Evolutionary conservation across 164 flowering plant genomes (phyloP).

Genomic region (Piper betle): DNA sequence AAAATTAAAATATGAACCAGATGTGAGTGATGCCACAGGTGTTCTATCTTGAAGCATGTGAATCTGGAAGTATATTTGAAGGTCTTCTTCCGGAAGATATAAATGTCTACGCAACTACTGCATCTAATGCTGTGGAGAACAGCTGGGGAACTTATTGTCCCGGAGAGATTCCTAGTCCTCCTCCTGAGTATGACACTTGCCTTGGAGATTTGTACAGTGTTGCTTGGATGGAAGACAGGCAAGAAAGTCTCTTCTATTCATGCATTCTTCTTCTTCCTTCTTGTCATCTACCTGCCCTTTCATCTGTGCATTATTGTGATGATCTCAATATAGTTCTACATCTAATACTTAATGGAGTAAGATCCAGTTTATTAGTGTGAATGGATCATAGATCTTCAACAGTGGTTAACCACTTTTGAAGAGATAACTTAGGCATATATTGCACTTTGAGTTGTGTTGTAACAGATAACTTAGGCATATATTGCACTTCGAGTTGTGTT

Average conservation of each 20-base stretch:
- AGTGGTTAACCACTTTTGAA: no score
- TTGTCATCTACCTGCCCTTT: neutral
- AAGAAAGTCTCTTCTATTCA: neutral
- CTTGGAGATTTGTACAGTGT: constrained; percentile 87
- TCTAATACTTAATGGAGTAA: no score
- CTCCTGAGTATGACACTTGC: constrained; percentile 77
- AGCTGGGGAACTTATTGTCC: constrained; percentile 95
- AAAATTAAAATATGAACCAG: neutral
- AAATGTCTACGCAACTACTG: constrained; percentile 86
- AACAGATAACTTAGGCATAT: no score
- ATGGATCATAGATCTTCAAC: no score
- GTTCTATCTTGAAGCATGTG: constrained; percentile 91
- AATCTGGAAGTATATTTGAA: constrained; percentile 91
- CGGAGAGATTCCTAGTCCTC: constrained; percentile 52
- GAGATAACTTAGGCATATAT: no score
- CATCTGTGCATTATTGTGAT: no score
- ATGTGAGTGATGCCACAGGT: constrained; percentile 28
- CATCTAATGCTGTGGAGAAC: constrained; percentile 76
- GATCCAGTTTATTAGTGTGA: no score
- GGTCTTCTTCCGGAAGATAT: constrained; percentile 71
- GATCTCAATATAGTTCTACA: no score
- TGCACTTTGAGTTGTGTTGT: no score
- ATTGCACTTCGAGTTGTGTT: no score
- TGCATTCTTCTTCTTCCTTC: neutral
- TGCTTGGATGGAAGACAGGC: constrained; percentile 98